phyloP scores from a whole-genome alignment of 2,329 filamentous ascomycete genomes.

The Ophiocordyceps australis region DNA sequence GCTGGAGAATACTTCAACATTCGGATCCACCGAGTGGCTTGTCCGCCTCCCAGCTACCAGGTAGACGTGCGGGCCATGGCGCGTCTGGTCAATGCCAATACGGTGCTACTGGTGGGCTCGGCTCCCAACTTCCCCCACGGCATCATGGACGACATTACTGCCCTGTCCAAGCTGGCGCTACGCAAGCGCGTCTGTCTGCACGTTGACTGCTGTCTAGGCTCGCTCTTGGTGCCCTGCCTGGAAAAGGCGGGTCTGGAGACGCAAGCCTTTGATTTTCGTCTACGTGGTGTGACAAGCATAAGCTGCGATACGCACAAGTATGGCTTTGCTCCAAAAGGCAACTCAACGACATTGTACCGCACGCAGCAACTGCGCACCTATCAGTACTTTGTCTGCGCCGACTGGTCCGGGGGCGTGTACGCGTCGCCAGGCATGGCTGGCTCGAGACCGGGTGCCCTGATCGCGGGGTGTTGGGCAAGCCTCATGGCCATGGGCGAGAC shows the following conservation, averaged over 20 bases:
- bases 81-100: slow-evolving; percentile 86
- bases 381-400: slow-evolving; percentile 90
- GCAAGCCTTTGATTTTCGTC: slow-evolving; percentile 79
- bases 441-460: slow-evolving; percentile 79
- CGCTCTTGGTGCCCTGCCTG: slow-evolving; percentile 84
- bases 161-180: slow-evolving; percentile 65
- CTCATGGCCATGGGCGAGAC: slow-evolving; percentile 75
- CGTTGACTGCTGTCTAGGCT: slow-evolving; percentile 94
- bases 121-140: slow-evolving; percentile 97
- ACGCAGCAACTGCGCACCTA: slow-evolving; percentile 60
- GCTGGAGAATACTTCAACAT: slow-evolving; percentile 93
- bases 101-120: slow-evolving; percentile 78
- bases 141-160: slow-evolving; percentile 87
- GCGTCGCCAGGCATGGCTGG: slow-evolving; percentile 85
- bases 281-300: slow-evolving; percentile 88
- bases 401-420: slow-evolving; percentile 94
- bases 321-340: slow-evolving; percentile 95
- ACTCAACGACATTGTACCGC: slow-evolving; percentile 84
- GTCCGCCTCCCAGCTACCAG: slow-evolving; percentile 71
- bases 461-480: slow-evolving; percentile 89
- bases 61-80: slow-evolving; percentile 63
- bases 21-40: slow-evolving; percentile 75
- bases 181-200: slow-evolving; percentile 73
- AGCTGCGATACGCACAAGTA: slow-evolving; percentile 98
- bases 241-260: slow-evolving; percentile 85